These are phyloP conservation scores for Chiua sp. DNA, from an alignment of 1,284 basidiomycete genomes.

Conservation along the genomic window DNA sequence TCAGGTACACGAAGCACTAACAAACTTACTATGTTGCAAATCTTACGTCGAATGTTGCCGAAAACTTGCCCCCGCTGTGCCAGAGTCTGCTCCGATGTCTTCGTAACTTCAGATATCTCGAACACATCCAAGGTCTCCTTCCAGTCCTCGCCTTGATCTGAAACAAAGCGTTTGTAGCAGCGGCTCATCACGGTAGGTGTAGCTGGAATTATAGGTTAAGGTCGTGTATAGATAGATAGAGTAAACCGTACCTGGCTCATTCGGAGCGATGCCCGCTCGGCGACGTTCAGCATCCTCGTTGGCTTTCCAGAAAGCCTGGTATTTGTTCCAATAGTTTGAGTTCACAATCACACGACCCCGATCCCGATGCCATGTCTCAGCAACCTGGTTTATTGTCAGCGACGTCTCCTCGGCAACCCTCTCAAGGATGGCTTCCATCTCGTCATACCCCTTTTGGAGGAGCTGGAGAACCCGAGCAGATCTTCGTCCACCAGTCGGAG, in stretches of 20 bases:
- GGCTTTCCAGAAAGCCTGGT: constrained; percentile 3
- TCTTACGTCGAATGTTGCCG: neutral
- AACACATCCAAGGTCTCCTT: neutral
- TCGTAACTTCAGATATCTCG: neutral
- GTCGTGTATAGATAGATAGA: neutral
- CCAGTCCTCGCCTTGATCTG: neutral
- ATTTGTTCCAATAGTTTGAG: constrained; percentile 1
- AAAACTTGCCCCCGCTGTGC: neutral
- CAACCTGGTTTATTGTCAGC: neutral
- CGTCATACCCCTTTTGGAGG: neutral
- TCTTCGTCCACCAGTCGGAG: neutral
- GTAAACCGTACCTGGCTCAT: neutral
- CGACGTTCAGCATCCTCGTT: neutral
- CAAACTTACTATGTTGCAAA: neutral
- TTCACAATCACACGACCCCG: neutral
- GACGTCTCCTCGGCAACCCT: neutral
- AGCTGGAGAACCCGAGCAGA: neutral
- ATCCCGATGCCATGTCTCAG: neutral
- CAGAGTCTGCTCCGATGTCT: neutral
- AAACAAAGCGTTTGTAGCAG: neutral
- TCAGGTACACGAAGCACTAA: neutral
- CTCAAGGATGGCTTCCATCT: constrained; percentile 1
- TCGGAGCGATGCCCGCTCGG: neutral
- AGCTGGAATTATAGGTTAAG: neutral
- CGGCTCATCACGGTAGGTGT: neutral